Evolutionary conservation across 139 green algal species (phyloP), one percentile per base, ranked within the genome.

Genomic region (Tetradesmus obliquus): DNA sequence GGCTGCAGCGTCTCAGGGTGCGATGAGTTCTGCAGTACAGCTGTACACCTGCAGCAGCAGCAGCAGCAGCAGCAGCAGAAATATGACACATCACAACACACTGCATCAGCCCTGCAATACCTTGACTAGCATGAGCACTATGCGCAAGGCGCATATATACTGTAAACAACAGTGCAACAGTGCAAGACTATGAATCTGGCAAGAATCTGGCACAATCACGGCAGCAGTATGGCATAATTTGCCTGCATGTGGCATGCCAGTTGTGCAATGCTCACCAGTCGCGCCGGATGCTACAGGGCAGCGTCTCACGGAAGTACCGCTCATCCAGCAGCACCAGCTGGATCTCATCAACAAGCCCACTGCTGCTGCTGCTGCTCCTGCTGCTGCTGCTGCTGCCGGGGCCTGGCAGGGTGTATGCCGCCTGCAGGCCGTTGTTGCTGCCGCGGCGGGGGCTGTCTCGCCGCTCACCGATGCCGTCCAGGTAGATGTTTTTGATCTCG

Each of bases 271-370:
- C 72, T 85, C 92, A 97, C 94, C 93, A 95, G 54, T 72, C 79
- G 1, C 81, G 2, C 20, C 92, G 22, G n/a, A 91, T 74, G 19
- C 79, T 57, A 90, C 96, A 98, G 13, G 96, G 95, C 89, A 98
- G 92, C 5, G 95, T 81, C 54, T 96, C 95, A 2, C 96, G 84
- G 81, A 97, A 91, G 86, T 95, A 98, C 9, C 96, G 94, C 84
- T 95, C 94, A 88, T 98, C 96, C 84, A 96, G 88, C 89, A 97
- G 92, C 8, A 96, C 57, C 69, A 98, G 20, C 24, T 97, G 86
- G 1, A 98, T 94, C 76, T 94, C 92, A 53, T 94, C 55, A n/a
- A 19, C 32, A 5, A 72, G 82, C 1, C 85, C 82, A 15, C 12
- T 71, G 12, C 69, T 76, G 85, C 71, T 76, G 45, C n/a, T 60